A percentile compares a stretch with the other conserved stretches of the same genome.
These are phyloP conservation scores for Cryphonectria japonica DNA, from an alignment of 2,329 filamentous ascomycete species.

Conservation along the genomic window DNA sequence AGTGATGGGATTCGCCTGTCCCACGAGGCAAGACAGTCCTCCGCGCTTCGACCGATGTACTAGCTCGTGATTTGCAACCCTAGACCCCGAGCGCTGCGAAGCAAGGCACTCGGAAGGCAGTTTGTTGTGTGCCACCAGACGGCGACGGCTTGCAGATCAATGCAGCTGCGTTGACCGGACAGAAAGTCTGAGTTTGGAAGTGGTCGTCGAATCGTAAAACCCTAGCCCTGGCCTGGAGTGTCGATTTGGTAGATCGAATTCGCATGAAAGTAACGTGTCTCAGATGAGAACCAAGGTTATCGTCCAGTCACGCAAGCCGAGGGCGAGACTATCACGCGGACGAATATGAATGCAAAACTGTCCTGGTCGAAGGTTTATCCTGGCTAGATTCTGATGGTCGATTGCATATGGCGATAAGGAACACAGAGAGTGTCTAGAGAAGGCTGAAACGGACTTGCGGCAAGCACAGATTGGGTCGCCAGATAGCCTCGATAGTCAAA, in stretches of 20 bases:
- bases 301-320: neutral
- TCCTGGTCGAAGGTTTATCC: conserved; percentile 9
- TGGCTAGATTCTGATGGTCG: conserved; percentile 10
- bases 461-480: conserved; percentile 18
- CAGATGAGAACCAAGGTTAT: neutral
- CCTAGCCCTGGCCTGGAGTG: conserved; percentile 15
- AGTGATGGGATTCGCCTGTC: conserved; percentile 29
- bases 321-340: conserved; percentile 16
- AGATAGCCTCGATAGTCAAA: neutral
- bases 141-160: conserved; percentile 9
- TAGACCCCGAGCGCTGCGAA: conserved; percentile 15
- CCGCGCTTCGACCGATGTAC: conserved; percentile 24
- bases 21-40: conserved; percentile 5
- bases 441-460: conserved; percentile 29
- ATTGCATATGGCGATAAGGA: conserved; percentile 18
- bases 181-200: neutral
- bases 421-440: conserved; percentile 18
- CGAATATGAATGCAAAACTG: conserved; percentile 9
- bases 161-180: conserved; percentile 6
- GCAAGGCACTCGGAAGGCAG: neutral
- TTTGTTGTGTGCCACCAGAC: conserved; percentile 10
- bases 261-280: conserved; percentile 19
- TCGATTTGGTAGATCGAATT: conserved; percentile 6
- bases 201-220: conserved; percentile 8
- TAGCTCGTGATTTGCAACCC: conserved; percentile 11